These are phyloP conservation scores for Pseudogymnoascus sp. DNA, from an alignment of 2,329 filamentous ascomycete genomes.

Conservation along the genomic window DNA sequence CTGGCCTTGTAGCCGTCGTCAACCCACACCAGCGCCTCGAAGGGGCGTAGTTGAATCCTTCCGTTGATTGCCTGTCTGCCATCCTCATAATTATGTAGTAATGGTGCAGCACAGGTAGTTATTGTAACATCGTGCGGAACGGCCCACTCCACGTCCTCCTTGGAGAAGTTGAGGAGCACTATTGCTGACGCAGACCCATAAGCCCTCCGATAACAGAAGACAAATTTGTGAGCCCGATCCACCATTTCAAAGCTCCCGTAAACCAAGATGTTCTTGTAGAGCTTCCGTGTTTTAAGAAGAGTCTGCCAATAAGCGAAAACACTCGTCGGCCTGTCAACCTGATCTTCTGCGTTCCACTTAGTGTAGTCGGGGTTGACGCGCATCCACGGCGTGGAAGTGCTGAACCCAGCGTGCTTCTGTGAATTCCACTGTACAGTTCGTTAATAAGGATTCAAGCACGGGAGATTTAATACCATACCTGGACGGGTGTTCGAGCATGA, in stretches of 20 bases:
- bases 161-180: slow-evolving; percentile 25
- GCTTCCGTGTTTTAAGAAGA: slow-evolving; percentile 51
- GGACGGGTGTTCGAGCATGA: slow-evolving; percentile 61
- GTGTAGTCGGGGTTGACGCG: slow-evolving; percentile 54
- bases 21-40: background rate
- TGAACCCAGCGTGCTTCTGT: slow-evolving; percentile 57
- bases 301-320: slow-evolving; percentile 54
- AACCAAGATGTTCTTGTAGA: slow-evolving; percentile 54
- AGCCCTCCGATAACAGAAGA: slow-evolving; percentile 48
- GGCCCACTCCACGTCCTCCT: background rate
- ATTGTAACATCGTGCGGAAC: background rate
- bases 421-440: slow-evolving; percentile 49
- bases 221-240: slow-evolving; percentile 40
- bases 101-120: background rate
- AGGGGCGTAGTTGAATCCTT: background rate
- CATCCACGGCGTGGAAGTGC: slow-evolving; percentile 59
- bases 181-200: slow-evolving; percentile 23
- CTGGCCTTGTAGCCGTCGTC: slow-evolving; percentile 2
- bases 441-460: background rate
- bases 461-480: slow-evolving; percentile 11
- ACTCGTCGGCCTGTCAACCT: slow-evolving; percentile 40
- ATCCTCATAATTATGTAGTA: slow-evolving; percentile 1
- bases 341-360: slow-evolving; percentile 52
- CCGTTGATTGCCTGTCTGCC: background rate
- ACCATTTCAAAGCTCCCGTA: slow-evolving; percentile 56